phyloP scores from a whole-genome alignment of 306 rosid genomes.

The Medicago arabica region DNA sequence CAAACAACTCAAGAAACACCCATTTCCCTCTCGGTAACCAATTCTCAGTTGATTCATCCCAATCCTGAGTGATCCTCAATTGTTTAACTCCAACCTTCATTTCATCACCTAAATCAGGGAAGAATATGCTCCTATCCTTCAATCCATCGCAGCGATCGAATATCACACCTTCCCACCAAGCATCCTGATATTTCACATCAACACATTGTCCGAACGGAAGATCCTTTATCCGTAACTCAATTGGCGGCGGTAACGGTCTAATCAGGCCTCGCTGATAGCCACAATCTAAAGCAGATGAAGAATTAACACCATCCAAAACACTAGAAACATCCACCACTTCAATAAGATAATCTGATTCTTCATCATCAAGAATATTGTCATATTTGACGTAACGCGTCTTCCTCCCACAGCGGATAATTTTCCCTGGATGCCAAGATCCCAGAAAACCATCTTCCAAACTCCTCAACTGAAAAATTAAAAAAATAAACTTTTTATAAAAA shows the following conservation, averaged over 20 bases:
- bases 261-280: constrained; percentile 54
- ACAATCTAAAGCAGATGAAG: constrained; percentile 6
- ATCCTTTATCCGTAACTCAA: constrained; percentile 34
- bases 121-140: constrained; percentile 65
- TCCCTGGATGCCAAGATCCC: constrained; percentile 90
- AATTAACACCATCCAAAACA: constrained; percentile 54
- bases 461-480: constrained; percentile 62
- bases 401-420: constrained; percentile 50
- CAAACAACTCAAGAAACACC: constrained; percentile 72
- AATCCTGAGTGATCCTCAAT: constrained; percentile 71
- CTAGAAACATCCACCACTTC: constrained; percentile 60
- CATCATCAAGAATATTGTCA: constrained; percentile 57
- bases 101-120: constrained; percentile 91
- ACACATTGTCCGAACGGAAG: constrained; percentile 75
- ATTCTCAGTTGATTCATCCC: constrained; percentile 63
- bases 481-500: background rate
- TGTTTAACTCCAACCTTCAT: constrained; percentile 45
- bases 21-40: constrained; percentile 80
- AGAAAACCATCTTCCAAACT: constrained; percentile 75
- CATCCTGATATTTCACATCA: constrained; percentile 69
- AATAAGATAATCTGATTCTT: constrained; percentile 45
- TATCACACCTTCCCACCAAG: constrained; percentile 97
- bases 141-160: constrained; percentile 65
- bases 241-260: constrained; percentile 69
- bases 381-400: constrained; percentile 62